Conservation (phyloP, 768 basidiomycete species). For the Lyophyllum atratum region DNA sequence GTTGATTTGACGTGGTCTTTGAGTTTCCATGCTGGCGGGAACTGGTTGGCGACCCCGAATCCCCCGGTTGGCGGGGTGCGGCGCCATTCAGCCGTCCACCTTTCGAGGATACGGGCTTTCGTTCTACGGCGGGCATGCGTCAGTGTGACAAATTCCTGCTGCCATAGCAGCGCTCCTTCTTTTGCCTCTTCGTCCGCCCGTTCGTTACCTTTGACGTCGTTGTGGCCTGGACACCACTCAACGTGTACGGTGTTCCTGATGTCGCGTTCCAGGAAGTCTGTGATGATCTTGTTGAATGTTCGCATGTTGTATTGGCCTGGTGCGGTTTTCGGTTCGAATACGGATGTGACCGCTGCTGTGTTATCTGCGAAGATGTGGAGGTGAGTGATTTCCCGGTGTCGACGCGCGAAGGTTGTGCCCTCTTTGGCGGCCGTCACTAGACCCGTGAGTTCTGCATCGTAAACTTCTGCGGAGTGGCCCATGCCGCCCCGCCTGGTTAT, state of each 20-base stretch:
- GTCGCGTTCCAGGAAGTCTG: no score
- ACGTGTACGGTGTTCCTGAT: no score
- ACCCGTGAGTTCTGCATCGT: slow-evolving; percentile 27
- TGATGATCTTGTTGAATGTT: not conserved
- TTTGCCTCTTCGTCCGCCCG: not conserved
- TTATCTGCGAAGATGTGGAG: slow-evolving; percentile 24
- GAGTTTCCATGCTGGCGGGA: no score
- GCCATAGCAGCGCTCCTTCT: not conserved
- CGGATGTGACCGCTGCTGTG: slow-evolving; percentile 6
- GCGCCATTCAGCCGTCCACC: no score
- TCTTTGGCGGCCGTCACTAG: slow-evolving; percentile 17
- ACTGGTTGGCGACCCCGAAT: no score
- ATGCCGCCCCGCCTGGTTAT: slow-evolving; percentile 15
- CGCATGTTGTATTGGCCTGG: slow-evolving; percentile 17
- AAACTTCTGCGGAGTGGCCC: slow-evolving; percentile 26
- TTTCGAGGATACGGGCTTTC: no score
- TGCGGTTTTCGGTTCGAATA: slow-evolving; percentile 15
- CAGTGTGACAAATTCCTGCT: not conserved
- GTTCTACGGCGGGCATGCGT: not conserved
- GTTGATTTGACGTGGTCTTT: not conserved
- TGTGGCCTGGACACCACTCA: no score
- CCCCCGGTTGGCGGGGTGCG: no score
- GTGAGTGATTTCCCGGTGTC: slow-evolving; percentile 13
- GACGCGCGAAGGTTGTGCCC: slow-evolving; percentile 4
- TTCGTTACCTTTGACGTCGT: not conserved